Base-by-base conservation (phyloP, 345 rosid species). In the Arabidopsis suecica region DNA sequence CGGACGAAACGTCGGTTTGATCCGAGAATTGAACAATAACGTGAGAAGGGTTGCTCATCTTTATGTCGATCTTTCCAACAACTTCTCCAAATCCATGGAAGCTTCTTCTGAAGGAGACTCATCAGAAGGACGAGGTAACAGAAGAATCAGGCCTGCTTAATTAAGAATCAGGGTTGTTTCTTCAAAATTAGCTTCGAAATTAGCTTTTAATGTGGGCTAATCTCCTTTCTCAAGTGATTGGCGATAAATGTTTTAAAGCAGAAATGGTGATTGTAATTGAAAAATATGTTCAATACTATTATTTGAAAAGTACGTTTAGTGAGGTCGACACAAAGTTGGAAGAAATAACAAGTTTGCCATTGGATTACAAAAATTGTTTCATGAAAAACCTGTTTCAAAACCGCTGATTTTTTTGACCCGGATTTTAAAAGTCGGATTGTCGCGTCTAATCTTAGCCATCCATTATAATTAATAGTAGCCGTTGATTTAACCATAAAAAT, bases 11-110 rank as follows among this genome's bases (percentile, higher is more conserved):
- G 87, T 89, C 48, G 88, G 89, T 75, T 77, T 91, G 67, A 91
- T 91, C 44, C 84, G 84, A 70, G 97, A 91, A 83, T 91, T 91
- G 74, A 91, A 91, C 88, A 84, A 80, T 81, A 89, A 91, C 75
- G 84, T 91, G 36, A 89, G 91, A 73, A 87, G 84, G 71, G 93
- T 88, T 11, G 95, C 84, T 61, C 83, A 82, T 74, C 86, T 91
- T 47, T 91, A 91, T 64, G 78, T 85, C 41, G 94, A 83, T 83
- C 95, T 91, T 50, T 91, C 97, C 13, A 82, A 51, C 65, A 75
- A 79, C 76, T 86, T 91, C 79, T 74, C 89, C 78, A 85, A 78
- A 72, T 83, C 90, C 71, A 45, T 84, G 80, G 93, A 87, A 2
- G 78, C 53, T 28, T 89, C 93, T 0, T 89, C 93, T 0, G 95